Evolutionary conservation across 257 asterid species (phyloP).

Genomic region (Solanum ossicruentum): DNA sequence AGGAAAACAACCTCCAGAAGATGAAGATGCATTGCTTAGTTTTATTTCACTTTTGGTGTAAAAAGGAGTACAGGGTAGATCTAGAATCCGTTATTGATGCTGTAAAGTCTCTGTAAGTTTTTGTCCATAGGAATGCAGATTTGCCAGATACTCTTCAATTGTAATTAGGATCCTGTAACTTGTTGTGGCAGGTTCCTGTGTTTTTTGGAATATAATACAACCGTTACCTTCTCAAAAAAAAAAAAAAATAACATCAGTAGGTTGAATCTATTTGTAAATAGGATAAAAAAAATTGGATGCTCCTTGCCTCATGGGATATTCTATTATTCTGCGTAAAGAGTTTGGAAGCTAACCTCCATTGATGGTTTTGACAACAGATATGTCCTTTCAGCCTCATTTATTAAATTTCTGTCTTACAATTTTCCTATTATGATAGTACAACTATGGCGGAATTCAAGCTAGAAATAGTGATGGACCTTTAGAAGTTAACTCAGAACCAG

Average conservation of each 20-base stretch:
- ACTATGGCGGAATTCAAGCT: conserved; percentile 92
- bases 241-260: neutral
- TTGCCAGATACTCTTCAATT: no score
- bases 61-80: no score
- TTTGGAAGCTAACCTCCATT: neutral
- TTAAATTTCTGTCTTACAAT: neutral
- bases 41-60: no score
- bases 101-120: no score
- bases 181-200: no score
- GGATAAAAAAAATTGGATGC: neutral
- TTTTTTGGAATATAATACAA: no score
- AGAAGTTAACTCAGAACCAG: conserved; percentile 33
- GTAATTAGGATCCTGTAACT: no score
- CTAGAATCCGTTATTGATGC: no score
- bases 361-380: conserved; percentile 3
- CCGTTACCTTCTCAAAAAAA: no score
- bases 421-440: conserved; percentile 39
- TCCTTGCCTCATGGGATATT: neutral
- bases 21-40: no score
- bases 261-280: neutral
- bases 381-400: neutral
- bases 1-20: no score
- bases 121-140: no score
- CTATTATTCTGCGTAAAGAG: neutral
- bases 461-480: conserved; percentile 30